Base-by-base conservation (phyloP, 2,329 filamentous ascomycete genomes). In the Diaporthe sp. region DNA sequence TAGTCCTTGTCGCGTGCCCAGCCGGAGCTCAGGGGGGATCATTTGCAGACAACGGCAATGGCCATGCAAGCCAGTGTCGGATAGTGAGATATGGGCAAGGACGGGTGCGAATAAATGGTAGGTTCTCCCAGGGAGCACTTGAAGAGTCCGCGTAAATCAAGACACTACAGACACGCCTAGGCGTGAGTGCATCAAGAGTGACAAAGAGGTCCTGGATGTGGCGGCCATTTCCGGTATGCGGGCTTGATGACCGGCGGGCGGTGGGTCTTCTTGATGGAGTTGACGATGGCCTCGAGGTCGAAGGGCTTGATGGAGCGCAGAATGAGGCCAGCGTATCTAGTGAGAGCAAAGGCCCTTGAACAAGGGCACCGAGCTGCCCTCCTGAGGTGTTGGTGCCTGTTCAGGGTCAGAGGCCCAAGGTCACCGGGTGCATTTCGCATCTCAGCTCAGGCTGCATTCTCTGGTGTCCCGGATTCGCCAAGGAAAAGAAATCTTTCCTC, bases 231-330 rank as follows among this genome's bases (percentile, higher is more conserved):
- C 78, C 97, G 97, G 92, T 96, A 99, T 79, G 96, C 97, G 74
- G 95, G 98, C 88, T 98, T 96, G 80, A 99, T 95, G 55, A 92
- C 92, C 85, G 98, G 91, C 78, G 99, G 91, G 82, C 93, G 94
- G 84, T 94, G 94, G 25, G 97, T 99, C 93, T 99, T 99, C 94
- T 99, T 98, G 84, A 99, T 93, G 22, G 95, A 98, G 86, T 97
- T 95, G 86, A 98, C 90, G 82, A 99, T 98, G 80, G 95, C 91
- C 86, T 98, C 96, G 76, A 99, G 90, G 82, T 99, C 97, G 79
- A 99, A 91, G 55, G 97, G 97, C 91, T 98, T 99, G 88, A 99
- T 88, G 80, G 96, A 98, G 82, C 97, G 95, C 83, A 99, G 92
- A 90, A 99, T 99, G 90, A 99, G 94, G 79, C 44, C 17, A 17